phyloP scores from a whole-genome alignment of 306 rosid genomes.

The Acacia melanoxylon region DNA sequence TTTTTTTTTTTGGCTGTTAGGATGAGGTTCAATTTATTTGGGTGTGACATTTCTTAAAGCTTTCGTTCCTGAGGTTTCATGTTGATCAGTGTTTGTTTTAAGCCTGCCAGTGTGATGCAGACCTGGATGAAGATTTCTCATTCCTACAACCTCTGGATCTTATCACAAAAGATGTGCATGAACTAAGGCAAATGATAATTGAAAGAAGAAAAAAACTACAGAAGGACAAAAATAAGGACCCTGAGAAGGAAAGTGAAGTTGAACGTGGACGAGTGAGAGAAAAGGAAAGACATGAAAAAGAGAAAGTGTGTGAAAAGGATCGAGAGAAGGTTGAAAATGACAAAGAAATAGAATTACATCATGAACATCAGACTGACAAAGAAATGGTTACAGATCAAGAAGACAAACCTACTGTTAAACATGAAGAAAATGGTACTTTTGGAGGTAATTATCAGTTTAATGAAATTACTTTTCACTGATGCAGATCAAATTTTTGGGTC shows the following conservation, averaged over 20 bases:
- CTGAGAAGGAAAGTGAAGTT: constrained; percentile 67
- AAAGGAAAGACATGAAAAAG: constrained; percentile 70
- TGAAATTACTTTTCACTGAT: constrained; percentile 2
- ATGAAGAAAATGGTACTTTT: constrained; percentile 20
- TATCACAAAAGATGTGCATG: constrained; percentile 82
- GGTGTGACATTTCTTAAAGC: constrained; percentile 11
- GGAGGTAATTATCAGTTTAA: neutral
- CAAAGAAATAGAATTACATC: constrained; percentile 59
- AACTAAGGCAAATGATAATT: constrained; percentile 73
- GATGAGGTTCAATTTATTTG: constrained; percentile 24
- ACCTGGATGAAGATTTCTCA: constrained; percentile 92
- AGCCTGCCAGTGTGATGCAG: constrained; percentile 92
- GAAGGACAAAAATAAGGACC: constrained; percentile 66
- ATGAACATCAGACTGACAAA: neutral
- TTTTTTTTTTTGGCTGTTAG: constrained; percentile 14
- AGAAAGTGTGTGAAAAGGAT: constrained; percentile 63
- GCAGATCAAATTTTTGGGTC: constrained; percentile 22
- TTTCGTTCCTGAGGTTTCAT: constrained; percentile 41
- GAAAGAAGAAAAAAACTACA: constrained; percentile 64
- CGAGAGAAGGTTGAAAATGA: constrained; percentile 63
- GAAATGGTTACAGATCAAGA: constrained; percentile 27
- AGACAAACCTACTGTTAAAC: constrained; percentile 20
- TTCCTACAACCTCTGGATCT: constrained; percentile 89
- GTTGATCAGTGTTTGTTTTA: constrained; percentile 66
- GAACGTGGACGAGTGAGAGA: constrained; percentile 68